Percentiles rank a stretch among this genome's conserved stretches.
phyloP scores from a whole-genome alignment of 768 basidiomycete species.

The Lanmaoa pseudosensibilis region DNA sequence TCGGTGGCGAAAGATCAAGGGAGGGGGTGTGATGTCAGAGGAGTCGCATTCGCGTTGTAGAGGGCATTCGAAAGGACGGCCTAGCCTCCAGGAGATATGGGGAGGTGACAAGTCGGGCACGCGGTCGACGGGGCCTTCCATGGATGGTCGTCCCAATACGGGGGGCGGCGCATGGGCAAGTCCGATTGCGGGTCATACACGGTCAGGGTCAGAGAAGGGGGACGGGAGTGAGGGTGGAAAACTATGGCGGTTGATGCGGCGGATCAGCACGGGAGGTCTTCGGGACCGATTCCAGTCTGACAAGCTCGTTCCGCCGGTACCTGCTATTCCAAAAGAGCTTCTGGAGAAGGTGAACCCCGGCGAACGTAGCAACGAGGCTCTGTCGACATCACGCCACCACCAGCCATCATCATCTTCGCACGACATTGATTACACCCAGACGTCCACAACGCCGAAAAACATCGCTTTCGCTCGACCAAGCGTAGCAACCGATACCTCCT shows the following conservation, averaged over 20 bases:
- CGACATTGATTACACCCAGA: conserved; percentile 5
- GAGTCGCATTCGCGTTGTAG: conserved; percentile 24
- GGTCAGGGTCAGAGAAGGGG: conserved; percentile 16
- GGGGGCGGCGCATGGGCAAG: conserved; percentile 13
- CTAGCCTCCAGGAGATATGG: conserved; percentile 38
- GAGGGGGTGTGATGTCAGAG: conserved; percentile 13
- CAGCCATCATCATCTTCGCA: conserved; percentile 2
- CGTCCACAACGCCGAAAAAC: conserved; percentile 7
- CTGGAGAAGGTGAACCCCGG: conserved; percentile 11
- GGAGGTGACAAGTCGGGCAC: conserved; percentile 4
- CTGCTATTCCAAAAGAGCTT: conserved; percentile 53
- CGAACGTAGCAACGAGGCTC: conserved; percentile 1
- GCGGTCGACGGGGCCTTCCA: conserved; percentile 13
- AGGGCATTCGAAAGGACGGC: conserved; percentile 22
- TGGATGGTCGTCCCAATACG: conserved; percentile 18
- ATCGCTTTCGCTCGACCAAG: conserved; percentile 38
- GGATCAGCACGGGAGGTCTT: conserved; percentile 63
- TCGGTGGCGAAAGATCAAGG: conserved; percentile 32
- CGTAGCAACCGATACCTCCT: conserved; percentile 58
- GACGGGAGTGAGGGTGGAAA: conserved; percentile 38
- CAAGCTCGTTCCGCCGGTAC: conserved; percentile 53
- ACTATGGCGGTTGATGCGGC: conserved; percentile 70
- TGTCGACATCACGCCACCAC: conserved; percentile 7
- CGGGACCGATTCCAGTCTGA: conserved; percentile 45
- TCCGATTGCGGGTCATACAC: conserved; percentile 10